Evolutionary conservation across 768 basidiomycete species (phyloP).

Genomic region (Melanogaster broomeanus): DNA sequence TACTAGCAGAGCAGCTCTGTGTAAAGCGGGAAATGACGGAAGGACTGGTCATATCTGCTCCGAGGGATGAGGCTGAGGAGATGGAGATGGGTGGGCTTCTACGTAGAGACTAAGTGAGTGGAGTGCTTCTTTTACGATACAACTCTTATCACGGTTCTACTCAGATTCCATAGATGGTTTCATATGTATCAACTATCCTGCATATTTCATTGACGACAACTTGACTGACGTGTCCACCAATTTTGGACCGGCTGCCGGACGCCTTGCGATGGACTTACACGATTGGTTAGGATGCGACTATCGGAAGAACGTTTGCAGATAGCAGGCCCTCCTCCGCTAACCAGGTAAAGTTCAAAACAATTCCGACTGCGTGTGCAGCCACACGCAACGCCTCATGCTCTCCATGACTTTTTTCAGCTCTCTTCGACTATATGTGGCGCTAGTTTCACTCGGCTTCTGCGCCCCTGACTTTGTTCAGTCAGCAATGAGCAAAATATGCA

Average conservation of each 20-base stretch:
- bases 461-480: constrained; percentile 5
- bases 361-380: constrained; percentile 4
- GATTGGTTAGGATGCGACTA: constrained; percentile 1
- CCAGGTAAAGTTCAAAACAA: constrained; percentile 6
- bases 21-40: constrained; percentile 89
- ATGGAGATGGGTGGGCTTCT: constrained; percentile 54
- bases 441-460: not conserved
- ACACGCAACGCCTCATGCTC: constrained; percentile 1
- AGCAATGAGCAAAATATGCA: constrained; percentile 11
- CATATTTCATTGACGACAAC: constrained; percentile 12
- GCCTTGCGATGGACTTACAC: constrained; percentile 4
- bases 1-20: constrained; percentile 89
- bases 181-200: constrained; percentile 22
- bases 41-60: constrained; percentile 59
- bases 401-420: constrained; percentile 1
- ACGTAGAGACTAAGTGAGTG: constrained; percentile 61
- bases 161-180: constrained; percentile 10
- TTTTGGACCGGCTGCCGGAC: constrained; percentile 1
- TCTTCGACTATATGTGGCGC: constrained; percentile 18
- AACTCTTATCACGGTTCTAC: constrained; percentile 1
- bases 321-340: not conserved
- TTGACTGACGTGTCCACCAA: constrained; percentile 3
- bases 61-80: constrained; percentile 49
- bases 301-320: constrained; percentile 2
- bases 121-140: constrained; percentile 16